Conservation (phyloP, 1,284 basidiomycete genomes). For the Naganishia sp. region DNA sequence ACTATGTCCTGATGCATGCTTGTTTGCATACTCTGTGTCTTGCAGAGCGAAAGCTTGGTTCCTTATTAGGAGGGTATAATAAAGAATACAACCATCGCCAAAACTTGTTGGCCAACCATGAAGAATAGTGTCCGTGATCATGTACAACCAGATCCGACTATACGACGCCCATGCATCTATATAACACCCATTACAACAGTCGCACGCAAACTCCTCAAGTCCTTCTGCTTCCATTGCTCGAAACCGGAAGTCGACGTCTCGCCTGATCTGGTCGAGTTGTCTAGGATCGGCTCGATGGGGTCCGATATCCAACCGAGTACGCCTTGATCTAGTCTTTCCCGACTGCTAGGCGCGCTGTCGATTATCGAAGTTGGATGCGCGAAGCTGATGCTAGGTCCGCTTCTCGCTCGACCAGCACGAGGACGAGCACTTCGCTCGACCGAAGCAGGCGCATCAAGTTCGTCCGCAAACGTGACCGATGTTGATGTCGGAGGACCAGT, state of each 20-base stretch:
- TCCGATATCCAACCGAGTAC: constrained; percentile 55
- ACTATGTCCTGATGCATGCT: too few relatives aligned
- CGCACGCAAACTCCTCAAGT: constrained; percentile 63
- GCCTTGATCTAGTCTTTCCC: constrained; percentile 56
- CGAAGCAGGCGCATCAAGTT: constrained; percentile 1
- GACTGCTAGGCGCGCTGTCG: constrained; percentile 69
- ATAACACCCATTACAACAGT: constrained; percentile 73
- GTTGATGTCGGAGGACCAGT: constrained; percentile 7
- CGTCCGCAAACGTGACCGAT: constrained; percentile 14
- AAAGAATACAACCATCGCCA: too few relatives aligned
- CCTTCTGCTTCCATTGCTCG: constrained; percentile 39
- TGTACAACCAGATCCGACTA: too few relatives aligned
- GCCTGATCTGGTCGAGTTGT: not conserved
- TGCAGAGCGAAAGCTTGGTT: too few relatives aligned
- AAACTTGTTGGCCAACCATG: too few relatives aligned
- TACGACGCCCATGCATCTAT: constrained; percentile 41
- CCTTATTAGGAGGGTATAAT: too few relatives aligned
- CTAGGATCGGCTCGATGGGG: constrained; percentile 16
- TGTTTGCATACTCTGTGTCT: too few relatives aligned
- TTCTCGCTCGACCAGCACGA: not conserved
- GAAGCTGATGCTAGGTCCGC: constrained; percentile 36
- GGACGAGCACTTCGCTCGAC: constrained; percentile 4
- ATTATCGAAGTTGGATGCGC: constrained; percentile 54
- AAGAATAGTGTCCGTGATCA: too few relatives aligned
- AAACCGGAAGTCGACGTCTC: constrained; percentile 34